A percentile compares a stretch with the other conserved stretches of the same genome.
These are phyloP conservation scores for Porogramme epimiltina DNA, from an alignment of 1,284 basidiomycete species.

Conservation along the genomic window DNA sequence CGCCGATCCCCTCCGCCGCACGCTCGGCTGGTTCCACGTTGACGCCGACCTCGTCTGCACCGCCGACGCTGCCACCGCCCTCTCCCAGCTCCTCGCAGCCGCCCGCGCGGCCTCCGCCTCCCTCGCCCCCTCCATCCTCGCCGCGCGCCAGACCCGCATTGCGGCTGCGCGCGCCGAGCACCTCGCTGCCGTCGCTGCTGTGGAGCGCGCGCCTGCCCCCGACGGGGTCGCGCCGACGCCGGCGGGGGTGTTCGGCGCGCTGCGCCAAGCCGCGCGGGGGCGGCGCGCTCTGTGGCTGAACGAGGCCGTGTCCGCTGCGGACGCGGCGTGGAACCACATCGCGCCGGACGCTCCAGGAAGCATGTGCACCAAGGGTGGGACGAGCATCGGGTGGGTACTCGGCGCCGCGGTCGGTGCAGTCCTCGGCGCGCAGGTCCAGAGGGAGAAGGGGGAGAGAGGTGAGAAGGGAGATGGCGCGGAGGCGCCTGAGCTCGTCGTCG, in stretches of 20 bases:
- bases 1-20: slow-evolving; percentile 60
- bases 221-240: slow-evolving; percentile 38
- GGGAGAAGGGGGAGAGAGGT: slow-evolving; percentile 1
- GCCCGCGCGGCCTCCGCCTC: slow-evolving; percentile 13
- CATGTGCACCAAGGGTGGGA: slow-evolving; percentile 56
- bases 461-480: too few species aligned
- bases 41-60: slow-evolving; percentile 58
- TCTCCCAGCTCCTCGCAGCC: slow-evolving; percentile 48
- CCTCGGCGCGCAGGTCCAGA: slow-evolving; percentile 42
- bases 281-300: slow-evolving; percentile 54
- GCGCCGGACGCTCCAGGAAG: slow-evolving; percentile 52
- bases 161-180: slow-evolving; percentile 20
- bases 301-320: slow-evolving; percentile 63
- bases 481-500: slow-evolving; percentile 52
- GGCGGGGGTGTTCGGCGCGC: slow-evolving; percentile 48
- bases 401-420: slow-evolving; percentile 63
- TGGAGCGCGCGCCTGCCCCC: slow-evolving; percentile 12
- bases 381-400: slow-evolving; percentile 66
- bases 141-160: slow-evolving; percentile 7
- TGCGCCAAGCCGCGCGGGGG: slow-evolving; percentile 43
- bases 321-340: slow-evolving; percentile 56
- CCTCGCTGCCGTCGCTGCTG: slow-evolving; percentile 26
- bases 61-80: slow-evolving; percentile 55
- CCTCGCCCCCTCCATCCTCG: slow-evolving; percentile 5
- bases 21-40: slow-evolving; percentile 55